Conservation (phyloP, 2,329 filamentous ascomycete species). For the Nemania abortiva region DNA sequence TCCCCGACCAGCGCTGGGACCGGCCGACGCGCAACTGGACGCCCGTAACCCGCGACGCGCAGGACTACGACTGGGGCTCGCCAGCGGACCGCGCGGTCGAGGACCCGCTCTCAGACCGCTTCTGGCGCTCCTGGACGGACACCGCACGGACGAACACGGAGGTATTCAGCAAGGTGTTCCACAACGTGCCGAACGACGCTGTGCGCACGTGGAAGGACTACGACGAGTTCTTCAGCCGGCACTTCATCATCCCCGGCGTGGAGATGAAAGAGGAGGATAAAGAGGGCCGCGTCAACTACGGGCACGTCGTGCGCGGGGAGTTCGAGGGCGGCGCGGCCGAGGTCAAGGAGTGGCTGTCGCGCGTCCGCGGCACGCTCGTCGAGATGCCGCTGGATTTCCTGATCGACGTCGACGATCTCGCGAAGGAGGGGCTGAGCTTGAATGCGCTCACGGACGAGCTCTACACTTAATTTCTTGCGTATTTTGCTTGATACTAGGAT, state of each 20-base stretch:
- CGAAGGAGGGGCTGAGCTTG: conserved; percentile 80
- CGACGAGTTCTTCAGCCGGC: conserved; percentile 74
- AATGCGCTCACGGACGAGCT: conserved; percentile 79
- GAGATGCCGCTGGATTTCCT: conserved; percentile 94
- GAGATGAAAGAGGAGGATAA: conserved; percentile 57
- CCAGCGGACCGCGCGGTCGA: conserved; percentile 75
- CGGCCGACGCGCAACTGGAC: conserved; percentile 79
- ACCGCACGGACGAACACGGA: conserved; percentile 84
- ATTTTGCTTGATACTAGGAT: neutral
- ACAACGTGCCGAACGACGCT: conserved; percentile 76
- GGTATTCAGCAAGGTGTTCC: conserved; percentile 84
- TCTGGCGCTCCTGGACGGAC: conserved; percentile 77
- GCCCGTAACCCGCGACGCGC: conserved; percentile 76
- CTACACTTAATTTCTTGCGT: conserved; percentile 64
- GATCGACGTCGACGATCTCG: conserved; percentile 84
- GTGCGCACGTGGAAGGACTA: conserved; percentile 81
- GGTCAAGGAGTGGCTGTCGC: conserved; percentile 76
- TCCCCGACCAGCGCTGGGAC: conserved; percentile 79
- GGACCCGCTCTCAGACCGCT: conserved; percentile 77
- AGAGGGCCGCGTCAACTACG: conserved; percentile 74
- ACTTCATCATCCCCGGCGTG: conserved; percentile 71
- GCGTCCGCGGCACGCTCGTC: conserved; percentile 77
- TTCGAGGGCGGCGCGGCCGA: conserved; percentile 78
- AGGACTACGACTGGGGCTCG: conserved; percentile 79
- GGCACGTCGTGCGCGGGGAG: conserved; percentile 86